A percentile compares a stretch with the other conserved stretches of the same genome.
phyloP scores from a whole-genome alignment of 352 stramenopile species.

The Phytophthora megakarya region DNA sequence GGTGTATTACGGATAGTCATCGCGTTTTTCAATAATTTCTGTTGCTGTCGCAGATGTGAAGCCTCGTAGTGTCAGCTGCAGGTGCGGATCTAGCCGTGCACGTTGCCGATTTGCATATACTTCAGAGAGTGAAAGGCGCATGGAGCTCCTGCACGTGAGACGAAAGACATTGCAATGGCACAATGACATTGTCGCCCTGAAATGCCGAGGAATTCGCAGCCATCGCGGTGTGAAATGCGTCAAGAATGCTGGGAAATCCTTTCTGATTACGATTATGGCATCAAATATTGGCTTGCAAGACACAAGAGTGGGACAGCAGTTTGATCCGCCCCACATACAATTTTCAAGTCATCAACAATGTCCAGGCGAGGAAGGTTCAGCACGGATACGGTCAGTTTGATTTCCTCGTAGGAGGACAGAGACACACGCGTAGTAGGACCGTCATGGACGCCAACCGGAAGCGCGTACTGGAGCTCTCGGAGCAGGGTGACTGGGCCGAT shows the following conservation, averaged over 20 bases:
- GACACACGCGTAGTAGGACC: constrained; percentile 4
- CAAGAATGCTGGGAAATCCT: not conserved
- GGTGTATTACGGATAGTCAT: not conserved
- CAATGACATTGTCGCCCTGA: too few relatives aligned
- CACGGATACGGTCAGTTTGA: constrained; percentile 6
- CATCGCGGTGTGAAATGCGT: constrained; percentile 1
- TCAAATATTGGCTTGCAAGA: constrained; percentile 20
- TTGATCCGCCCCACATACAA: constrained; percentile 22
- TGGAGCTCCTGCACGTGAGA: not conserved
- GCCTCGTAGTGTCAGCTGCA: not conserved
- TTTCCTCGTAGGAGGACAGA: constrained; percentile 12
- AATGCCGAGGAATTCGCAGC: not conserved
- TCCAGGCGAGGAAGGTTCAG: constrained; percentile 10
- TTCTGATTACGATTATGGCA: constrained; percentile 20
- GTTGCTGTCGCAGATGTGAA: constrained; percentile 18
- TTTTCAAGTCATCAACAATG: constrained; percentile 17
- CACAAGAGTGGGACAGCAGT: constrained; percentile 16
- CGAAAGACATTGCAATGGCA: not conserved
- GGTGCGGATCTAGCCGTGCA: not conserved
- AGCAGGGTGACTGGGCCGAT: constrained; percentile 72
- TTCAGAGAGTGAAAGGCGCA: not conserved
- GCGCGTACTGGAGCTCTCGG: constrained; percentile 58
- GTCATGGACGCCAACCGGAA: constrained; percentile 48
- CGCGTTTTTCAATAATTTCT: not conserved
- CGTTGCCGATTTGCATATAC: not conserved